Evolutionary conservation across 306 rosid genomes (phyloP), one percentile per base, ranked within the genome.

Genomic region (Oemleria cerasiformis): DNA sequence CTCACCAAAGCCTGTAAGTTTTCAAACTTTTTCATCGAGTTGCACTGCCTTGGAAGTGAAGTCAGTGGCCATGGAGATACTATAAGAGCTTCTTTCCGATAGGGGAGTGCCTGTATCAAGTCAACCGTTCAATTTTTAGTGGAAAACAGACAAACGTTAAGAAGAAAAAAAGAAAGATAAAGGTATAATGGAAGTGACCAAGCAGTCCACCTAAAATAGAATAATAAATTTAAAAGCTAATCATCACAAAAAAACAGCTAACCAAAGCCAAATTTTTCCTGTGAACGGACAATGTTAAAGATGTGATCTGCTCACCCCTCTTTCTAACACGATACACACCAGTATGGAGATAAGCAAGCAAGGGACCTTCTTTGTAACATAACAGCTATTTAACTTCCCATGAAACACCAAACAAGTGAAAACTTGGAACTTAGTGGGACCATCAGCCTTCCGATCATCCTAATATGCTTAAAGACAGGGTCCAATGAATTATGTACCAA

Each of bases 1-100:
- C 93, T 62, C 80, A 93, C 98, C 92, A 93, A 83, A 47, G 92
- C 89, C 82, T 90, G 96, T 75, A 93, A 78, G 78, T 86, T 93
- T 83, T 90, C 97, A 11, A 93, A 93, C 85, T 88, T 90, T 41
- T 87, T 90, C 49, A 93, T 84, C 3, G 88, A 90, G 82, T 74
- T 75, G 40, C 66, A 71, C 62, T 64, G 77, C 81, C 89, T 86
- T 47, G 97, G 97, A 77, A 88, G 96, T 71, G 84, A 85, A 67
- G 77, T 86, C 80, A 84, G 78, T 39, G 98, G 98, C 98, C 98
- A 88, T 57, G 90, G 88, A 57, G 98, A 84, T 61, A 85, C 79
- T 43, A 93, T 88, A 66, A 93, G 90, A 74, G 97, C 97, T 63
- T 84, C 88, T 84, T 84, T 84, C 55, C 91, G 78, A 75, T 84